These are phyloP conservation scores for Tylopilus felleus DNA, from an alignment of 768 basidiomycete species.

Conservation along the genomic window DNA sequence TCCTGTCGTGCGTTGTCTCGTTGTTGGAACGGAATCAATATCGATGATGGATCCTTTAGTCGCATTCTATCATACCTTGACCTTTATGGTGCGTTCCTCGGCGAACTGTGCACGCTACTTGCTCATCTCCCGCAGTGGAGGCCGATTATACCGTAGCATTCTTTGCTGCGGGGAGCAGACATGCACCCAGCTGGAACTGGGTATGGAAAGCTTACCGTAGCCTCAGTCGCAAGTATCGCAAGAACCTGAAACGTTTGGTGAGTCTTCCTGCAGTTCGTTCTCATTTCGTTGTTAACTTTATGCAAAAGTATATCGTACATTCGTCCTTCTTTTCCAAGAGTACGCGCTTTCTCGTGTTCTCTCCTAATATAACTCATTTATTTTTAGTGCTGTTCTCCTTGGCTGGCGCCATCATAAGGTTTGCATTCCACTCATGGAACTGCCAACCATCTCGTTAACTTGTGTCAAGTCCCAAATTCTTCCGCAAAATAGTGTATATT, in stretches of 20 bases:
- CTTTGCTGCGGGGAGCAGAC: constrained; percentile 73
- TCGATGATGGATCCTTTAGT: constrained; percentile 35
- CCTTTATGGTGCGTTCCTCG: constrained; percentile 58
- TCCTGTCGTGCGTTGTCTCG: constrained; percentile 57
- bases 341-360: constrained; percentile 31
- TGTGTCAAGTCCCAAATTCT: constrained; percentile 76
- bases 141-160: constrained; percentile 87
- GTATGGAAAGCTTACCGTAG: constrained; percentile 88
- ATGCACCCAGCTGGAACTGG: constrained; percentile 86
- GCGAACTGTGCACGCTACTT: not conserved
- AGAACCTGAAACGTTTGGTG: constrained; percentile 82
- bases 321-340: constrained; percentile 88
- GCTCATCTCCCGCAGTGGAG: constrained; percentile 54
- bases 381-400: constrained; percentile 79
- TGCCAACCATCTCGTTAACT: not conserved
- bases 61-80: constrained; percentile 77
- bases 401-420: constrained; percentile 86
- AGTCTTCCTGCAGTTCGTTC: constrained; percentile 21
- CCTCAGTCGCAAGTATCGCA: constrained; percentile 77
- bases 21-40: constrained; percentile 4
- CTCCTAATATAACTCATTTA: constrained; percentile 7
- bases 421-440: constrained; percentile 1
- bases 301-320: constrained; percentile 78
- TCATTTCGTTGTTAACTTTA: constrained; percentile 6
- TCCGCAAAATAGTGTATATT: constrained; percentile 77